phyloP scores from a whole-genome alignment of 805 yeast species.

The Starmerella vaccinii region DNA sequence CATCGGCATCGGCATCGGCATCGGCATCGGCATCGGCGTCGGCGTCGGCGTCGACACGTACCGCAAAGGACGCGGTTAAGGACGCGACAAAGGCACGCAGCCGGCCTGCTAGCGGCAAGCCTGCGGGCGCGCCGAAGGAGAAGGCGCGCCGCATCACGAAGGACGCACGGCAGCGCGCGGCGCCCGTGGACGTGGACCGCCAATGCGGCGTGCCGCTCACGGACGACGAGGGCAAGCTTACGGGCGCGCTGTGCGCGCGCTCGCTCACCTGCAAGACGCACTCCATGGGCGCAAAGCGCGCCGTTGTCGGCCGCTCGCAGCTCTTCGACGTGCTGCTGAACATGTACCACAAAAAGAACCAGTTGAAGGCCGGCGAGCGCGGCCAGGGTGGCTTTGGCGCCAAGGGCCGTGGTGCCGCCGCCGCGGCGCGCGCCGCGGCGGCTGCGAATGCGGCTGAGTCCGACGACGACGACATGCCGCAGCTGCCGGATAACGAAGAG shows the following conservation, averaged over 20 bases:
- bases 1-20: too few species aligned
- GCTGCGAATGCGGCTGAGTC: slow-evolving; percentile 25
- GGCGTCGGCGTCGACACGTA: too few species aligned
- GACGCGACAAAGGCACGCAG: slow-evolving; percentile 10
- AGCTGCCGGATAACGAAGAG: slow-evolving; percentile 77
- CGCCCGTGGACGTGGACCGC: slow-evolving; percentile 27
- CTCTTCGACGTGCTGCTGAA: slow-evolving; percentile 81
- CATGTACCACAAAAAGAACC: slow-evolving; percentile 86
- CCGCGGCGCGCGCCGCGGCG: background rate
- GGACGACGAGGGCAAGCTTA: slow-evolving; percentile 35
- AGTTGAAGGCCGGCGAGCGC: slow-evolving; percentile 53
- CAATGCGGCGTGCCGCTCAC: slow-evolving; percentile 88
- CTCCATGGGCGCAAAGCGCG: slow-evolving; percentile 95
- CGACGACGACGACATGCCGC: slow-evolving; percentile 27
- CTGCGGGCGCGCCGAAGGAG: background rate
- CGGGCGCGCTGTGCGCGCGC: slow-evolving; percentile 89
- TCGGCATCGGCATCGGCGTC: too few species aligned
- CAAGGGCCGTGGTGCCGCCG: slow-evolving; percentile 8
- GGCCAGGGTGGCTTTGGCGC: slow-evolving; percentile 29
- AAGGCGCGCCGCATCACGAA: slow-evolving; percentile 18
- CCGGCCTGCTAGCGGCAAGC: slow-evolving; percentile 9
- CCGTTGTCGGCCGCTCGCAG: slow-evolving; percentile 84
- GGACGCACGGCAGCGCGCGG: slow-evolving; percentile 49
- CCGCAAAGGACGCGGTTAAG: too few species aligned
- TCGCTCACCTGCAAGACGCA: slow-evolving; percentile 94